Percentiles rank a stretch among this genome's conserved stretches.
phyloP scores from a whole-genome alignment of 805 yeast genomes.

The Tetrapisispora namnaoensis region DNA sequence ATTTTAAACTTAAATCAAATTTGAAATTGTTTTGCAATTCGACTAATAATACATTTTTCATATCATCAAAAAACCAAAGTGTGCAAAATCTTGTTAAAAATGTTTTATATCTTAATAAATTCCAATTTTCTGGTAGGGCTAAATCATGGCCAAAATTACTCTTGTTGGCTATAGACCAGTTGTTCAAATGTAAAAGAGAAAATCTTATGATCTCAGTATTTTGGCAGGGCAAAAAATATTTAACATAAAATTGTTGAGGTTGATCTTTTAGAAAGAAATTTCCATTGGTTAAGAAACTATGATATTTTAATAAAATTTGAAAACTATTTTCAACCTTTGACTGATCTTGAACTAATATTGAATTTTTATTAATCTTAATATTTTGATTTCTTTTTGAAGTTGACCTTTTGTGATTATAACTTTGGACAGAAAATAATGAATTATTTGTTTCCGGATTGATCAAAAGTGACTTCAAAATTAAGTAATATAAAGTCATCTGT shows the following conservation, averaged over 20 bases:
- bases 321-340: constrained; percentile 16
- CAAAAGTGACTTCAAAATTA: constrained; percentile 9
- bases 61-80: constrained; percentile 15
- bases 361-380: background rate
- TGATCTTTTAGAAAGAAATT: constrained; percentile 8
- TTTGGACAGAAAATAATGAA: background rate
- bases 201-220: constrained; percentile 18
- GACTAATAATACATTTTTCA: constrained; percentile 10
- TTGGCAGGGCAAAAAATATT: constrained; percentile 23
- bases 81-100: constrained; percentile 21
- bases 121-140: constrained; percentile 9
- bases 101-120: constrained; percentile 15
- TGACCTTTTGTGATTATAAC: no score
- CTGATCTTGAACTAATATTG: background rate
- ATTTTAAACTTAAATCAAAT: constrained; percentile 3
- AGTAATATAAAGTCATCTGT: constrained; percentile 22
- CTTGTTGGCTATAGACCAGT: constrained; percentile 11
- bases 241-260: constrained; percentile 18
- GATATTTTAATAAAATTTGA: constrained; percentile 25
- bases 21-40: constrained; percentile 6
- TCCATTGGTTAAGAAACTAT: constrained; percentile 16
- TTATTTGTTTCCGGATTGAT: background rate
- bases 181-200: constrained; percentile 16
- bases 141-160: background rate
- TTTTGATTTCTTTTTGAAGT: background rate